Base-by-base conservation (phyloP, 108 stramenopile species). In the Skeletonema costatum region DNA sequence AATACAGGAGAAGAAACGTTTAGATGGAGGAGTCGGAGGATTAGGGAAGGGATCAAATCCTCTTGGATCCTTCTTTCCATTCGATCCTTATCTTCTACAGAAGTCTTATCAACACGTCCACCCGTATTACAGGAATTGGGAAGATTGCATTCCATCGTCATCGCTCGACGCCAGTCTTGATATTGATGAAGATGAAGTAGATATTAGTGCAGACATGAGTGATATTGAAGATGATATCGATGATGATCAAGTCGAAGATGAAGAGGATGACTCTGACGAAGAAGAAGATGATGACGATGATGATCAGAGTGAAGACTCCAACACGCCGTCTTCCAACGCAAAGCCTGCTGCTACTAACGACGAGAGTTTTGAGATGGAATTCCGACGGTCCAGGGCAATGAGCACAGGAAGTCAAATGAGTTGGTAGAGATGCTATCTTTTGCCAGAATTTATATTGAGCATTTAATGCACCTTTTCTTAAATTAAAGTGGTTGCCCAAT, bases 31-130 rank as follows among this genome's bases (percentile, higher is more conserved):
- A 25, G 92, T 94, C n/a, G 96, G 96, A 38, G 96, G 93, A 60
- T 64, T 97, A 32, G 96, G 96, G 11, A 74, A 83, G 32, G 97
- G 97, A 68, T 91, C 85, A 10, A 98, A 99, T 86, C 97, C 98
- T 9, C 74, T 99, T 38, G 93, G 97, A 58, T 96, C 96, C 0
- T 99, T 97, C 68, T 99, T 99, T 71, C 98, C 98, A 5, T 99
- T 99, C 74, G 98, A 99, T 81, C 98, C 98, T 9, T 96, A 93
- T 70, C 76, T 99, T 21, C 78, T 99, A 33, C 78, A 92, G 58
- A 83, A 85, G 59, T 95, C 97, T 6, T 88, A 95, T 71, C 75
- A 35, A 4, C 87, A 75, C 73, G 84, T 99, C 13, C 96, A 93
- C 53, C 87, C 92, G 10, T 88, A 86, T 60, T 98, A 97, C 73